Base-by-base conservation (phyloP, 2,329 filamentous ascomycete genomes). In the Botrytis sinoallii region DNA sequence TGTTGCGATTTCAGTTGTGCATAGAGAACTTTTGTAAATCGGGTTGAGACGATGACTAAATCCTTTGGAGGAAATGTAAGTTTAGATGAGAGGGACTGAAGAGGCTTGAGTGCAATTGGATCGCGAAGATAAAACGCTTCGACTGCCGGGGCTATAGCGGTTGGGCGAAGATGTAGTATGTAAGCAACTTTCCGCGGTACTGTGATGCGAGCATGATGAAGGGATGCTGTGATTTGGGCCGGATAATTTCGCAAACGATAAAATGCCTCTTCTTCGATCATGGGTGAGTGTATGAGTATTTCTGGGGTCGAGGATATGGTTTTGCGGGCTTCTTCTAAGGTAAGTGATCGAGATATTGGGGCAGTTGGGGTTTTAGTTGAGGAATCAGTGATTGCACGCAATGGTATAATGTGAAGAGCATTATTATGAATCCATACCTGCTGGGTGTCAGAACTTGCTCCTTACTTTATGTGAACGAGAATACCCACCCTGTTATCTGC, bases 101-200 rank as follows among this genome's bases (percentile, higher is more conserved):
- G 84, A 1, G 90, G 88, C 72, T 91, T 91, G 61, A 98, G 83
- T 0, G 91, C 87, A 73, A 94, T 86, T 0, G 94, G 91, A 79
- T 98, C 95, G 75, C 96, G 90, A 22, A 97, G 87, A 81, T 98
- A 98, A 82, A 99, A 98, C 0, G 92, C 90, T 82, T 99, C 97
- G 4, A 95, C 89, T 1, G 94, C 94, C 0, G 94, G 90, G 3
- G 94, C 91, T 73, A 98, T 90, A 74, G 92, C 90, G 25, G 90
- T 88, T 0, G 95, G 93, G 35, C 91, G 89, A 61, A 88, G 84
- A 78, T 95, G 92, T 3, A 99, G 84, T 55, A 98, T 86, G 77
- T 91, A 91, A 10, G 94, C 95, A 42, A 97, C 84, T 77, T 91
- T 94, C 74, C 96, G 89, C 0, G 96, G 96, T 46, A 99, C 86